Conservation (phyloP, 805 yeast genomes). For the Metschnikowia borealis region DNA sequence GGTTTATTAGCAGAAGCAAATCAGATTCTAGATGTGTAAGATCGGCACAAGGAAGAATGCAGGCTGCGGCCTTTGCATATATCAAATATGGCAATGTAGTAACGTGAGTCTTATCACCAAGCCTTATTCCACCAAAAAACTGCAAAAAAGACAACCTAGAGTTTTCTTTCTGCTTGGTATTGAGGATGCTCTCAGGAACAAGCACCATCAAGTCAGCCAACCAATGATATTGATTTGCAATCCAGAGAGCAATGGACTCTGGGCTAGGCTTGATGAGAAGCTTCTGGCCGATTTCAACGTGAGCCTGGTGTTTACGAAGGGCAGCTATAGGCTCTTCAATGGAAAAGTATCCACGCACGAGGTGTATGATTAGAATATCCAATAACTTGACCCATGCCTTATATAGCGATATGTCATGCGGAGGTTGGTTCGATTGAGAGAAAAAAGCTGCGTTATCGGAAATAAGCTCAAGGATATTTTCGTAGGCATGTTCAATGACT, state of each 20-base stretch:
- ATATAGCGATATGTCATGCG: constrained; percentile 30
- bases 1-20: not conserved
- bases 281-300: constrained; percentile 43
- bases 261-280: not conserved
- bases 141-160: constrained; percentile 9
- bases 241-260: constrained; percentile 41
- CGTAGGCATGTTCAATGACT: constrained; percentile 33
- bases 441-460: constrained; percentile 12
- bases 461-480: constrained; percentile 26
- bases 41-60: constrained; percentile 20
- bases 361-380: constrained; percentile 61
- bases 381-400: constrained; percentile 43
- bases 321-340: constrained; percentile 57
- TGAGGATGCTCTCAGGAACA: constrained; percentile 42
- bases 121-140: constrained; percentile 35
- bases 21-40: constrained; percentile 2
- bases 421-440: constrained; percentile 12
- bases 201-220: constrained; percentile 53
- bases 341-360: constrained; percentile 57
- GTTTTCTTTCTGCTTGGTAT: constrained; percentile 13
- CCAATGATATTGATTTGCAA: constrained; percentile 60
- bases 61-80: constrained; percentile 26
- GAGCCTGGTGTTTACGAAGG: constrained; percentile 60
- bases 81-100: constrained; percentile 29
- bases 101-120: constrained; percentile 23